Evolutionary conservation across 208 protist species (phyloP).

Genomic region (Leptomonas seymouri): DNA sequence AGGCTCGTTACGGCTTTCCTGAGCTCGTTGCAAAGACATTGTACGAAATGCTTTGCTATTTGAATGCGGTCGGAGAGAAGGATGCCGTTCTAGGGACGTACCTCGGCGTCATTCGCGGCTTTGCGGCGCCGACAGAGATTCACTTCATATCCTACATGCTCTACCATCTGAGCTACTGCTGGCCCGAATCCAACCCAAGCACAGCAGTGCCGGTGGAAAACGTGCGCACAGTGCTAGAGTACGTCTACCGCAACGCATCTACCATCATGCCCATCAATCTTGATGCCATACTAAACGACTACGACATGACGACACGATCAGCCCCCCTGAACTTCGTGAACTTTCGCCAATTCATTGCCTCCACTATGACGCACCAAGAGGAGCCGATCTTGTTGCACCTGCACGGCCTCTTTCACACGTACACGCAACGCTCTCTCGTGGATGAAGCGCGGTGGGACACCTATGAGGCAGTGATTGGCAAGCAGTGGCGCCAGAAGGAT

Average conservation of each 20-base stretch:
- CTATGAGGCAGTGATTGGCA: constrained; percentile 58
- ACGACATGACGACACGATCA: constrained; percentile 76
- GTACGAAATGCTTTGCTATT: constrained; percentile 91
- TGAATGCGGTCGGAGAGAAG: constrained; percentile 65
- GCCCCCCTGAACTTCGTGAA: constrained; percentile 72
- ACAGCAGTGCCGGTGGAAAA: constrained; percentile 63
- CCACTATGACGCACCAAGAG: constrained; percentile 79
- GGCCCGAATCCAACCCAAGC: constrained; percentile 75
- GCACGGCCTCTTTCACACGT: constrained; percentile 68
- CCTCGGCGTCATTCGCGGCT: constrained; percentile 82
- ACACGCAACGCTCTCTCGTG: constrained; percentile 38
- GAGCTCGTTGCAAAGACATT: constrained; percentile 88
- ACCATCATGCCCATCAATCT: constrained; percentile 61
- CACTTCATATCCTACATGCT: constrained; percentile 86
- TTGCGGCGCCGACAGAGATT: constrained; percentile 79
- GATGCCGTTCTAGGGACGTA: constrained; percentile 70
- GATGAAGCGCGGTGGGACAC: constrained; percentile 71
- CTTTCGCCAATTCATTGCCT: constrained; percentile 76
- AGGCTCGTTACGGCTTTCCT: constrained; percentile 82
- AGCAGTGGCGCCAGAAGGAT: constrained; percentile 59
- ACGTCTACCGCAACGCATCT: constrained; percentile 74
- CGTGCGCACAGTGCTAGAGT: constrained; percentile 72
- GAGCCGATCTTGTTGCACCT: constrained; percentile 81
- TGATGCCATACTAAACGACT: constrained; percentile 69
- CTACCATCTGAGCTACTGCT: constrained; percentile 84